Conservation (phyloP, 129 eudicot genomes). For the Tagetes patula region DNA sequence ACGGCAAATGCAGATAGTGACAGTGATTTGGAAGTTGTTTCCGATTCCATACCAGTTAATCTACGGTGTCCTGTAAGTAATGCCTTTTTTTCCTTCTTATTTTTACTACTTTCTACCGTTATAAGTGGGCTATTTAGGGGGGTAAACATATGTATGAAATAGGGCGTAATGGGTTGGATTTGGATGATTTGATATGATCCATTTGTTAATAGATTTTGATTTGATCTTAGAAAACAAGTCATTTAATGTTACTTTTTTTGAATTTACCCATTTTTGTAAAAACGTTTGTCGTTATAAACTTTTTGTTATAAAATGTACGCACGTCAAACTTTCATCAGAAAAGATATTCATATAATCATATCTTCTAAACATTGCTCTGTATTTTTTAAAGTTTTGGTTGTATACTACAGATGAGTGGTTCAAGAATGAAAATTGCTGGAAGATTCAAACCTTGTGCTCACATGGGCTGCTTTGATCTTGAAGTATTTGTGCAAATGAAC, state of each 20-base stretch:
- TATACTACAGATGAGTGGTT: constrained; percentile 84
- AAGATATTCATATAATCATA: neutral
- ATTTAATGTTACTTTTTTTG: neutral
- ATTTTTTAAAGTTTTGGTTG: neutral
- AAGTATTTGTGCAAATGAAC: constrained; percentile 87
- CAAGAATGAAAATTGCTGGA: constrained; percentile 96
- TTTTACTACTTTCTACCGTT: neutral
- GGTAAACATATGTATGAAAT: neutral
- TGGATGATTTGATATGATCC: neutral
- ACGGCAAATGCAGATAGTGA: constrained; percentile 92
- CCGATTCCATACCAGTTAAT: constrained; percentile 82
- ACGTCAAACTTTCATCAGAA: neutral
- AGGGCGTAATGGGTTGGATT: neutral
- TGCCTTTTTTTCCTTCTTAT: neutral
- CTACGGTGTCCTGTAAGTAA: constrained; percentile 94
- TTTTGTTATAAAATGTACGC: neutral
- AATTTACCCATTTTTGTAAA: neutral
- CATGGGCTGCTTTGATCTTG: constrained; percentile 98
- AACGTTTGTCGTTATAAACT: neutral
- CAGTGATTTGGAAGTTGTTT: constrained; percentile 91
- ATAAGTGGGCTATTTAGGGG: neutral
- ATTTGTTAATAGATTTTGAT: neutral
- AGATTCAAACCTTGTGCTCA: constrained; percentile 90
- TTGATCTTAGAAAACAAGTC: neutral
- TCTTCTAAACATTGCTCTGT: neutral